Base-by-base conservation (phyloP, 1,284 basidiomycete species). In the Thecaphora thlaspeos region DNA sequence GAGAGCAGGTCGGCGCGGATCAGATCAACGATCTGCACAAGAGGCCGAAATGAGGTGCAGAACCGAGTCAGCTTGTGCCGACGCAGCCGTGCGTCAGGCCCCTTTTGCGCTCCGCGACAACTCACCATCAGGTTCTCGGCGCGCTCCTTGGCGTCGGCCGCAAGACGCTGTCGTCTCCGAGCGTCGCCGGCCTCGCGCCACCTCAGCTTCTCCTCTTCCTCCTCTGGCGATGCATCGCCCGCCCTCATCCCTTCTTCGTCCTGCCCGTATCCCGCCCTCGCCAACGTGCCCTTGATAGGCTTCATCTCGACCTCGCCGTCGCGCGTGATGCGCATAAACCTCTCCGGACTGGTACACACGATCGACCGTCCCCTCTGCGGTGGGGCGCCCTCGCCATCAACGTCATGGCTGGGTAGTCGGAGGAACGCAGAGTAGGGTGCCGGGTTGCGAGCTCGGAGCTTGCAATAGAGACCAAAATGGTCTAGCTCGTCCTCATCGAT, bases 391-490 rank as follows among this genome's bases (percentile, higher is more conserved):
- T 15, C 15, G 3, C 19, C 10, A 21, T 34, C 22, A 45, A 17
- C 26, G 26, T 28, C 26, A 82, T 86, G 38, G 80, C 85, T 68
- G 81, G 86, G 61, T 86, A 85, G 68, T 84, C 87, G 68, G 43
- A 97, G 77, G 79, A 87, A 97, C 0, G 87, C 88, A 3, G 90
- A 88, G 80, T 95, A 88, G 3, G 93, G 92, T 1, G 94, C 93
- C 1, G 94, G 90, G 76, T 98, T 98, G 50, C 83, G 82, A 21
- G 81, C 77, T 10, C 90, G 65, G 2, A 77, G 58, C 18, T 58
- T 56, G 43, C 55, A 60, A 60, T 77, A 76, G 30, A 76, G 48
- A 14, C 53, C 53, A 36, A 69, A 76, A 38, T 71, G 67, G n/a
- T 63, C 61, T 12, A 48, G 40, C 15, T 61, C 64, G 21, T 39